A percentile compares a stretch with the other conserved stretches of the same genome.
These are phyloP conservation scores for Arxiozyma bovina DNA, from an alignment of 1,139 yeast genomes.

Conservation along the genomic window DNA sequence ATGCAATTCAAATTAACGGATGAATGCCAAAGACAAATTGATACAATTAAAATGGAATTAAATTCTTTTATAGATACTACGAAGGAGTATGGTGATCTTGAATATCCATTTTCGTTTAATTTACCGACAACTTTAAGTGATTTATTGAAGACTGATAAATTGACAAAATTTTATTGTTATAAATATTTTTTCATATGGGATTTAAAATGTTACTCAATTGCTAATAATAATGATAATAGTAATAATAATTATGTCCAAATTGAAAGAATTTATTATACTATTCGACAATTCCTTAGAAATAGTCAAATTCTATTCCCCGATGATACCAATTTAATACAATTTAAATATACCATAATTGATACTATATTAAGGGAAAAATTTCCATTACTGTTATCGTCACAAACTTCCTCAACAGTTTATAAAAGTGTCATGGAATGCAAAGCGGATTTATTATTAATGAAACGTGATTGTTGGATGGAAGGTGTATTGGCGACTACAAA, in stretches of 20 bases:
- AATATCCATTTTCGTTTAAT: conserved; percentile 15
- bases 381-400: conserved; percentile 1
- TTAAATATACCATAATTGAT: conserved; percentile 17
- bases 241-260: conserved; percentile 5
- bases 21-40: conserved; percentile 21
- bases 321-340: conserved; percentile 15
- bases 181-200: conserved; percentile 21
- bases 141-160: conserved; percentile 11
- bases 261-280: conserved; percentile 10
- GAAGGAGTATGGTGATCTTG: conserved; percentile 15
- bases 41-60: conserved; percentile 12
- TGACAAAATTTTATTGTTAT: conserved; percentile 17
- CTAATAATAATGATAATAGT: conserved; percentile 5
- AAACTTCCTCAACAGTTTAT: conserved; percentile 1
- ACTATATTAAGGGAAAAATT: conserved; percentile 10
- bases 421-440: conserved; percentile 11
- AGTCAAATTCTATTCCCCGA: conserved; percentile 12
- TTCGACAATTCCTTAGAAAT: conserved; percentile 14
- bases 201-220: conserved; percentile 15
- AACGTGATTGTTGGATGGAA: conserved; percentile 28
- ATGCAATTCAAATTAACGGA: conserved; percentile 21
- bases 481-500: conserved; percentile 18
- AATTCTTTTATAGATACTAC: not conserved
- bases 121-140: conserved; percentile 9
- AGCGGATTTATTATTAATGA: conserved; percentile 20